Conservation (phyloP, 225 moss, liverwort and hornwort genomes). For the Pseudisothecium myosuroides region DNA sequence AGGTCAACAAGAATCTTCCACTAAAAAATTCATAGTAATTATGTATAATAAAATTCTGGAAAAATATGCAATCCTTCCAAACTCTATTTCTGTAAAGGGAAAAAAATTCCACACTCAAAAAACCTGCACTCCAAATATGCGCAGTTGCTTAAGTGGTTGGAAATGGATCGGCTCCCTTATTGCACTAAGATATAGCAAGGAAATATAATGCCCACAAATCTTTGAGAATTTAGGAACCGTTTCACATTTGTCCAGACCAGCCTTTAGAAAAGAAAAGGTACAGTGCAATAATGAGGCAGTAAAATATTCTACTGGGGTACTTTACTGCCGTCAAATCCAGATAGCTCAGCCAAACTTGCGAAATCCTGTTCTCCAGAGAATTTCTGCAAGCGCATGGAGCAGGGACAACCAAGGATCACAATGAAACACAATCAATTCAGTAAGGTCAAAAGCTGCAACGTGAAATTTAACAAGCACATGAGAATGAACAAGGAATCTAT, state of each 20-base stretch:
- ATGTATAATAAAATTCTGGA: no score
- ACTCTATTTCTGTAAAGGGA: no score
- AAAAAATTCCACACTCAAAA: no score
- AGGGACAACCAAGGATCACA: background rate
- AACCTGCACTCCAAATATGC: no score
- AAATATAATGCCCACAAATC: background rate
- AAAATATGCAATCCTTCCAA: no score
- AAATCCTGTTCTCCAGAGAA: constrained; percentile 80
- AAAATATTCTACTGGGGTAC: background rate
- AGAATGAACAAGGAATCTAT: background rate
- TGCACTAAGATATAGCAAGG: no score
- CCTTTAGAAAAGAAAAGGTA: background rate
- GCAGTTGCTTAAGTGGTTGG: no score
- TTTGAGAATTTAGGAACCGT: background rate
- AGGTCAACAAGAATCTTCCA: no score
- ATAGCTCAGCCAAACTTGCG: constrained; percentile 50
- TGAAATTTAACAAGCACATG: background rate
- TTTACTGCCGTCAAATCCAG: constrained; percentile 41
- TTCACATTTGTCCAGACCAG: background rate
- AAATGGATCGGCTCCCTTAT: no score
- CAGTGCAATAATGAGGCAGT: background rate
- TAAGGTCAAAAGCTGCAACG: background rate
- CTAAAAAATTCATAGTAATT: no score
- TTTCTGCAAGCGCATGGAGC: constrained; percentile 26
- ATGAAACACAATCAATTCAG: background rate